Conservation (phyloP, 192 early-diverging fungal species). For the Umbelopsis vinacea region DNA sequence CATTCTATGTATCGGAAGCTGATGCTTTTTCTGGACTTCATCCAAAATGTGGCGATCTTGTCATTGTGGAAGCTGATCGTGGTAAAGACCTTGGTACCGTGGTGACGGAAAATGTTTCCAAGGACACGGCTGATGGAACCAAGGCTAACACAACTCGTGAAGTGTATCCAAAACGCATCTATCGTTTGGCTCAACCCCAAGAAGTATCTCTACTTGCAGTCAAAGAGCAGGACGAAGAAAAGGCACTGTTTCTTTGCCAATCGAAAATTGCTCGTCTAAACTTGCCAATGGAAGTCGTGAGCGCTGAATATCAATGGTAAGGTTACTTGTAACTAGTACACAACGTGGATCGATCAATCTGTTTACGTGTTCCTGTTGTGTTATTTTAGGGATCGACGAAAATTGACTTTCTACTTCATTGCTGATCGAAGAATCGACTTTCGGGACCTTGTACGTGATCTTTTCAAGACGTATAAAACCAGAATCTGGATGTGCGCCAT, state of each 20-base stretch:
- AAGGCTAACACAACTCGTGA: slow-evolving; percentile 39
- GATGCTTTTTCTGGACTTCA: slow-evolving; percentile 41
- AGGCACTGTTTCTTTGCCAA: slow-evolving; percentile 86
- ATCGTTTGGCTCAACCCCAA: slow-evolving; percentile 71
- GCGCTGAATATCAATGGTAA: slow-evolving; percentile 98
- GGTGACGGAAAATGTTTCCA: slow-evolving; percentile 65
- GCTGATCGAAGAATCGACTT: slow-evolving; percentile 96
- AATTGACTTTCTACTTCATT: slow-evolving; percentile 96
- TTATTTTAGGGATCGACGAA: slow-evolving; percentile 82
- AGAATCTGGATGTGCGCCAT: slow-evolving; percentile 93
- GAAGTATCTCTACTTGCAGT: slow-evolving; percentile 78
- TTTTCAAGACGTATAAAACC: slow-evolving; percentile 98
- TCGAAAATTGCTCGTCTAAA: slow-evolving; percentile 86
- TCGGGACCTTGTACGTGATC: slow-evolving; percentile 92
- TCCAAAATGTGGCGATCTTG: slow-evolving; percentile 64
- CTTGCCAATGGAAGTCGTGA: slow-evolving; percentile 93
- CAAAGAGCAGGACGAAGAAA: slow-evolving; percentile 90
- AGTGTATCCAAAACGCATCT: slow-evolving; percentile 88
- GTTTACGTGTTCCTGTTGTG: neutral
- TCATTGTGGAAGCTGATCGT: slow-evolving; percentile 89
- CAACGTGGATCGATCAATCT: neutral
- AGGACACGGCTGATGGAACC: slow-evolving; percentile 46
- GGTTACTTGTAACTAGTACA: neutral
- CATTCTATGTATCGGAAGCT: slow-evolving; percentile 71
- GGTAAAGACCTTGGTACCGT: slow-evolving; percentile 90